Percentiles rank a stretch among this genome's conserved stretches.
Conservation (phyloP, 148 eudicot species). For the Oxyria digyna region DNA sequence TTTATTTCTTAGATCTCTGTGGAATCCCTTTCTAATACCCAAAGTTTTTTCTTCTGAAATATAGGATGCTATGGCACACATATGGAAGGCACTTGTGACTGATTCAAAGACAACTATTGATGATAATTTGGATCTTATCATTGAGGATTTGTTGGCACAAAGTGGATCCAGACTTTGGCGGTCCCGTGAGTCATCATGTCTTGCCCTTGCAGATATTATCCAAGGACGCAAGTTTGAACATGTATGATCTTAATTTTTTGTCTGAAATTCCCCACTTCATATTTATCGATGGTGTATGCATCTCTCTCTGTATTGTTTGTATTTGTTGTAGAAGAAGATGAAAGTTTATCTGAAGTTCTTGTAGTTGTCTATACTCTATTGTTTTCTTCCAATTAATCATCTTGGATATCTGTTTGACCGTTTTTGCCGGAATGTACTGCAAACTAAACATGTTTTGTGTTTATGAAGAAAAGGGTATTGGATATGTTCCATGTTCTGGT, state of each 20-base stretch:
- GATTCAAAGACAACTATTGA: slow-evolving; percentile 80
- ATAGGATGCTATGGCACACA: slow-evolving; percentile 97
- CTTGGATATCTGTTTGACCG: not conserved
- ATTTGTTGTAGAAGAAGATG: not conserved
- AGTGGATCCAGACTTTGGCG: slow-evolving; percentile 99
- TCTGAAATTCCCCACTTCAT: not conserved
- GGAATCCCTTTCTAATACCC: not conserved
- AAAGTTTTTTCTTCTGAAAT: slow-evolving; percentile 5
- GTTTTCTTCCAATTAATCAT: not conserved
- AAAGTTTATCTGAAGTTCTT: not conserved
- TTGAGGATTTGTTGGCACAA: slow-evolving; percentile 71
- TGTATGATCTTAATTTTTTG: slow-evolving; percentile 19
- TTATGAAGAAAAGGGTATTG: not conserved
- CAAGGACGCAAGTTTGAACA: slow-evolving; percentile 94
- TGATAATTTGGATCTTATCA: slow-evolving; percentile 57
- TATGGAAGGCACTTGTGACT: slow-evolving; percentile 88
- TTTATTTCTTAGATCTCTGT: not conserved
- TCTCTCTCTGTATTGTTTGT: not conserved
- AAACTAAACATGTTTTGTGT: not conserved
- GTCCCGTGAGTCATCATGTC: slow-evolving; percentile 93
- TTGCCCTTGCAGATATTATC: slow-evolving; percentile 83
- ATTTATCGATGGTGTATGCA: not conserved
- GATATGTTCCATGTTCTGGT: not conserved
- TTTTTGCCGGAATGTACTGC: not conserved
- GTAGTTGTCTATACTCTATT: not conserved